A percentile compares a stretch with the other conserved stretches of the same genome.
Evolutionary conservation across 768 basidiomycete genomes (phyloP).

Genomic region (Sarcodon sp.): DNA sequence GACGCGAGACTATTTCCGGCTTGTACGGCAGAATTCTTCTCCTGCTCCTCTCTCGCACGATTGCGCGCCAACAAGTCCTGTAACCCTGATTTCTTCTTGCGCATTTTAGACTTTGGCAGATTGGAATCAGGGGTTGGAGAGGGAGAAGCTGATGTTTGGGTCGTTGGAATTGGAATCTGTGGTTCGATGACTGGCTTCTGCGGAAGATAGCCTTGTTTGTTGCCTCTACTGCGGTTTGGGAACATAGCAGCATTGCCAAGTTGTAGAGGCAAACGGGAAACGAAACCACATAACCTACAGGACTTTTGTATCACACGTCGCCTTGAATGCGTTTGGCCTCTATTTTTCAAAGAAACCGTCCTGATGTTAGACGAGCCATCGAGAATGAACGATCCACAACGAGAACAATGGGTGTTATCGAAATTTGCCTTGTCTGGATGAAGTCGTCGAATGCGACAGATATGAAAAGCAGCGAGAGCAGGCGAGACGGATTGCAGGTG

Average conservation of each 20-base stretch:
- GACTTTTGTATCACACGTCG: slow-evolving; percentile 9
- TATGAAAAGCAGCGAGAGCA: slow-evolving; percentile 50
- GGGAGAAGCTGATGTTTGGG: neutral
- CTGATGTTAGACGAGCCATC: slow-evolving; percentile 24
- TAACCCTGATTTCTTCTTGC: slow-evolving; percentile 45
- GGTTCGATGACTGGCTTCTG: neutral
- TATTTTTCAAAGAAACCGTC: slow-evolving; percentile 18
- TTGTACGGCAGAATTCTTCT: slow-evolving; percentile 18
- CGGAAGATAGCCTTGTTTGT: neutral
- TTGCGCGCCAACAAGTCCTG: slow-evolving; percentile 56
- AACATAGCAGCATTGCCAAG: slow-evolving; percentile 8
- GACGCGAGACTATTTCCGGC: slow-evolving; percentile 31
- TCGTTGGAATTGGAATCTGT: neutral
- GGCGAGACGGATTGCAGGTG: slow-evolving; percentile 38
- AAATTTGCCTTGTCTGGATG: slow-evolving; percentile 8
- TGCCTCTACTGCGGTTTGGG: slow-evolving; percentile 9
- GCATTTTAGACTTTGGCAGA: slow-evolving; percentile 16
- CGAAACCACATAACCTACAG: slow-evolving; percentile 16
- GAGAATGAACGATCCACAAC: slow-evolving; percentile 40
- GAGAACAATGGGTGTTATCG: slow-evolving; percentile 25
- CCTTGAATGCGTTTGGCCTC: neutral
- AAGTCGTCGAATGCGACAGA: slow-evolving; percentile 22
- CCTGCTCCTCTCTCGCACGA: slow-evolving; percentile 34
- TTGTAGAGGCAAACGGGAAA: slow-evolving; percentile 13
- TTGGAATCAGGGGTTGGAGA: neutral